These are phyloP conservation scores for Seminavis robusta DNA, from an alignment of 108 stramenopile species.

Conservation along the genomic window DNA sequence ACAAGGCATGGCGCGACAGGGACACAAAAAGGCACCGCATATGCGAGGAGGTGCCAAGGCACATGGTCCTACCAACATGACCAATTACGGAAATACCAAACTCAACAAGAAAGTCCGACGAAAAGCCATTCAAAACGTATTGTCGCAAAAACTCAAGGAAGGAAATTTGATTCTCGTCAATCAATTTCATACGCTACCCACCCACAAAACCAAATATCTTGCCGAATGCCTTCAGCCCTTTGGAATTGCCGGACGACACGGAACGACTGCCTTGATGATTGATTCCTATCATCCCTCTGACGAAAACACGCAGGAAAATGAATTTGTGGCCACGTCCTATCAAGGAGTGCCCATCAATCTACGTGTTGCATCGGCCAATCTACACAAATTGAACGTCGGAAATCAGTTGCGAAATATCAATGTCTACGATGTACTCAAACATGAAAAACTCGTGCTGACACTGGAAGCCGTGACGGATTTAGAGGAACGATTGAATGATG, in stretches of 20 bases:
- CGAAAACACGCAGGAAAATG: constrained; percentile 10
- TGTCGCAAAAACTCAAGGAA: constrained; percentile 80
- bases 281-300: constrained; percentile 52
- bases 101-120: constrained; percentile 83
- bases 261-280: constrained; percentile 57
- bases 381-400: constrained; percentile 54
- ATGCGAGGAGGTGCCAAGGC: constrained; percentile 94
- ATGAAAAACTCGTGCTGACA: constrained; percentile 67
- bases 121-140: constrained; percentile 64
- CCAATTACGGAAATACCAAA: constrained; percentile 80
- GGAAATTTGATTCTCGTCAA: constrained; percentile 72
- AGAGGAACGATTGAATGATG: constrained; percentile 47
- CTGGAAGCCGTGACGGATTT: constrained; percentile 58
- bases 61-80: constrained; percentile 81
- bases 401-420: constrained; percentile 55
- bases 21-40: constrained; percentile 87
- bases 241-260: constrained; percentile 44
- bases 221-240: constrained; percentile 41
- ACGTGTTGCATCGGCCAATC: constrained; percentile 63
- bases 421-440: constrained; percentile 79
- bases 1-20: constrained; percentile 75
- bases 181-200: constrained; percentile 40
- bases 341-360: constrained; percentile 70
- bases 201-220: constrained; percentile 67
- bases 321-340: constrained; percentile 27